These are phyloP conservation scores for Breynia disticha DNA, from an alignment of 441 rosid species.

Conservation along the genomic window DNA sequence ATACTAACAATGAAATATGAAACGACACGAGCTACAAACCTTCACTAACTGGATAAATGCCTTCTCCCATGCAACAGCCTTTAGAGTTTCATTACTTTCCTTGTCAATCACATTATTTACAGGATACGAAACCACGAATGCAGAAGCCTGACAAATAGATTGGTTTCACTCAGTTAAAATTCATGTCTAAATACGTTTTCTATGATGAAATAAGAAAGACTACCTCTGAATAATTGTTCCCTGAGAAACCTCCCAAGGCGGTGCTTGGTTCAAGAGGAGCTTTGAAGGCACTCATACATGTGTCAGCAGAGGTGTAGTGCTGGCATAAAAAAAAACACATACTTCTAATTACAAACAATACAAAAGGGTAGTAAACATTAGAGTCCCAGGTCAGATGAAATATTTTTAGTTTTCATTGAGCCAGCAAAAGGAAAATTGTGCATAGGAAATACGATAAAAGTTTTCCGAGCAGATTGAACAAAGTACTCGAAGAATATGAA, in stretches of 20 bases:
- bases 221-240: slow-evolving; percentile 88
- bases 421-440: no score
- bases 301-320: slow-evolving; percentile 89
- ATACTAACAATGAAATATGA: not conserved
- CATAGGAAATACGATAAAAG: not conserved
- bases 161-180: slow-evolving; percentile 18
- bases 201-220: slow-evolving; percentile 16
- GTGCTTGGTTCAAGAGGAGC: slow-evolving; percentile 98
- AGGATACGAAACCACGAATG: slow-evolving; percentile 89
- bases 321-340: slow-evolving; percentile 27
- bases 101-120: slow-evolving; percentile 64
- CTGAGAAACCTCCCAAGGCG: slow-evolving; percentile 86
- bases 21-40: slow-evolving; percentile 36
- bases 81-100: slow-evolving; percentile 58
- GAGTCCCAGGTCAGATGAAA: no score
- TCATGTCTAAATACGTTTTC: slow-evolving; percentile 5
- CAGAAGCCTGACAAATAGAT: slow-evolving; percentile 74
- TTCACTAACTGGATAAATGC: slow-evolving; percentile 78
- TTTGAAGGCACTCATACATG: slow-evolving; percentile 92
- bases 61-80: slow-evolving; percentile 96
- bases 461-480: not conserved
- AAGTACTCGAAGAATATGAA: slow-evolving; percentile 8
- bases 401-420: no score
- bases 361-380: no score
- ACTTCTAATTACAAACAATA: no score